Percentiles rank a stretch among this genome's conserved stretches.
Evolutionary conservation across 306 rosid genomes (phyloP).

Genomic region (Dryas alaskensis): DNA sequence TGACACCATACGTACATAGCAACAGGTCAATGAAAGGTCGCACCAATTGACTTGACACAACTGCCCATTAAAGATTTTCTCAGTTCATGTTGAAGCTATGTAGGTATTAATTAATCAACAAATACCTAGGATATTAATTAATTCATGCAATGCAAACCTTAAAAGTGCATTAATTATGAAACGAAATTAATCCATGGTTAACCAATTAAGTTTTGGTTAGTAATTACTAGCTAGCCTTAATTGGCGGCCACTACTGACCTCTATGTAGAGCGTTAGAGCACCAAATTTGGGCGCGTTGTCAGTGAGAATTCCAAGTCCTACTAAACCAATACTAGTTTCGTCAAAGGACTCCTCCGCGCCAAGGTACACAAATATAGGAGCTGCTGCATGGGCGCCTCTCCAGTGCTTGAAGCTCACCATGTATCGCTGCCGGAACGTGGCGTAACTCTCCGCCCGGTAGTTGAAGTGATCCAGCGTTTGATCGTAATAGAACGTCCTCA

Average conservation of each 20-base stretch:
- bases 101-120: too few relatives aligned
- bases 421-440: conserved; percentile 49
- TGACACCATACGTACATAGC: too few relatives aligned
- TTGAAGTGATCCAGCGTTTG: conserved; percentile 60
- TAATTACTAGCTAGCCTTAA: too few relatives aligned
- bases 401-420: conserved; percentile 35
- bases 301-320: conserved; percentile 29
- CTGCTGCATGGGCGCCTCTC: conserved; percentile 38
- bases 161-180: too few relatives aligned
- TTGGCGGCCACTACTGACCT: conserved; percentile 31
- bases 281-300: conserved; percentile 43
- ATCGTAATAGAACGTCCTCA: conserved; percentile 31
- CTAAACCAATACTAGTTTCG: neutral
- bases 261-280: conserved; percentile 45
- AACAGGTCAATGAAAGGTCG: too few relatives aligned
- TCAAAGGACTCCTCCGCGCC: conserved; percentile 44
- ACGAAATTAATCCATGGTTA: too few relatives aligned
- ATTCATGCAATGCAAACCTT: too few relatives aligned
- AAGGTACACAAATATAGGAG: conserved; percentile 49
- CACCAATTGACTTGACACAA: too few relatives aligned
- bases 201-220: too few relatives aligned
- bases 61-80: too few relatives aligned
- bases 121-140: too few relatives aligned
- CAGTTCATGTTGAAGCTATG: too few relatives aligned
- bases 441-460: conserved; percentile 44